Base-by-base conservation (phyloP, 1,284 basidiomycete genomes). In the Leccinum fuscescens region DNA sequence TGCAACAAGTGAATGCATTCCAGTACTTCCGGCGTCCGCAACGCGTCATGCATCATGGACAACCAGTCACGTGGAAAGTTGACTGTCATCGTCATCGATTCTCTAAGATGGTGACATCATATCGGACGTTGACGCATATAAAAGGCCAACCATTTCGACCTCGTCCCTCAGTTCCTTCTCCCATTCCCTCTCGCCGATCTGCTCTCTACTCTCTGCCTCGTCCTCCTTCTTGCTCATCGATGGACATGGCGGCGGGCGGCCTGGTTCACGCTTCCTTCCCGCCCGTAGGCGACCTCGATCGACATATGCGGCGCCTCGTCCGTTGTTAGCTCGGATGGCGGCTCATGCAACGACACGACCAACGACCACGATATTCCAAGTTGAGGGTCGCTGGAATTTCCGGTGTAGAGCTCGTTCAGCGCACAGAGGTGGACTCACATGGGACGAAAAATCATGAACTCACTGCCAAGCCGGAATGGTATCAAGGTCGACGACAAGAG, bases 391-490 rank as follows among this genome's bases (percentile, higher is more conserved):
- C 37, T 48, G 59, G 66, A 4, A 61, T 68, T 3, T 27, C 51
- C 9, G 7, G 1, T 31, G 22, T 67, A 22, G 67, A 69, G 39
- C 44, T 22, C 55, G 58, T 56, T 3, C 59, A 52, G 29, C 57
- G 53, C 11, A 27, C 37, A 8, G 62, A 57, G 52, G 42, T 24
- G 24, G 61, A 58, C 9, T 39, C 55, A 2, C 58, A 42, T 58
- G 49, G 54, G 60, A 58, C 46, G 55, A 67, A 20, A 14, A 54
- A 58, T 2, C 29, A 58, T 49, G 68, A 66, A 49, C 65, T 69
- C 42, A 35, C 50, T 22, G 51, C 49, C 12, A 67, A 42, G 24
- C 20, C 54, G 55, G 12, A 8, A 20, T 3, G 37, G 15, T 15
- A 39, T 52, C 24, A 57, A 46, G 37, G 11, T 61, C 24, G 33